Evolutionary conservation across 2,329 filamentous ascomycete species (phyloP), one percentile per base, ranked within the genome.

Genomic region (Ceratocystis colombiana): DNA sequence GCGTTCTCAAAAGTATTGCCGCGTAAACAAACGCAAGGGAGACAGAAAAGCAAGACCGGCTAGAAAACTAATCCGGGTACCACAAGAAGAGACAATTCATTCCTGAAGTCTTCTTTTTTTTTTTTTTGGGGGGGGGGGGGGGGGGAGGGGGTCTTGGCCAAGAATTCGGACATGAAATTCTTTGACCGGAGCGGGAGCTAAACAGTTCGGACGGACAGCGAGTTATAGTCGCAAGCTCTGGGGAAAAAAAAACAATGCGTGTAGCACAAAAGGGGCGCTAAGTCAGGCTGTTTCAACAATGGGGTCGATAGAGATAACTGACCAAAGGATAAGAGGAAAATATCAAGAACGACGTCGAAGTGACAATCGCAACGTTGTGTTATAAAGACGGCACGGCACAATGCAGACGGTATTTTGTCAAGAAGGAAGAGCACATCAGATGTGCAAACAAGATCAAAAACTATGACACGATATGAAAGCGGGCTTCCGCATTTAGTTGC

Each of bases 41-140:
- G 17, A 57, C 12, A 25, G 22, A 17, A 17, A 30, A 28, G 12
- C 28, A 57, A 57, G 20, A 28, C 53, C 17, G 33, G 53, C 22
- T 57, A 5, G 28, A 57, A 33, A 57, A 33, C 53, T 33, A 57
- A 57, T 57, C 28, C 53, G 53, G 53, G 53, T 33, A 57, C 28
- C 28, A 33, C 28, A 28, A 57, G 53, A 57, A 57, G 25, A 57
- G 53, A 17, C 22, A 15, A 17, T 28, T 4, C 53, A 33, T 33
- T 57, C 53, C 53, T 5, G 22, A 28, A 8, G 22, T 12, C 3
- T 25, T 20, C 3, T 1, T 50, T 50, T 8, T 46, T 46, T n/a
- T 15, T 17, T n/a, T n/a, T n/a, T n/a, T n/a, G 28, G 28, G 5
- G 28, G 28, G 4, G 33, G 37, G 12, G 1, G 10, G 12, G 1